phyloP scores from a whole-genome alignment of 192 early-diverging fungal genomes.

The Coemansia sp. region DNA sequence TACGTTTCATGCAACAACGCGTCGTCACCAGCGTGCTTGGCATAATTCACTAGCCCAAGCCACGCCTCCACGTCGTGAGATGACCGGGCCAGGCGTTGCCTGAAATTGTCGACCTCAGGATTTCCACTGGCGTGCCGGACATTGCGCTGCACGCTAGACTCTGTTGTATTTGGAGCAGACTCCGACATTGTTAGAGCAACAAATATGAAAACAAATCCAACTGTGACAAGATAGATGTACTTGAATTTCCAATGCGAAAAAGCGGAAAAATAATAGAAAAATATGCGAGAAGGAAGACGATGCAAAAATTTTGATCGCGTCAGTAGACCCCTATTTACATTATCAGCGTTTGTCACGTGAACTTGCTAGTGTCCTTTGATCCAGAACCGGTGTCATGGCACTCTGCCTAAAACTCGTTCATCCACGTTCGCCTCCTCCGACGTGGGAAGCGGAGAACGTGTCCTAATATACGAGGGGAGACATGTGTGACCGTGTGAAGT shows the following conservation, averaged over 20 bases:
- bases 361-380: background rate
- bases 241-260: background rate
- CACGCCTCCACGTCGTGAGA: conserved; percentile 69
- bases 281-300: background rate
- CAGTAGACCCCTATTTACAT: background rate
- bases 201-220: conserved; percentile 6
- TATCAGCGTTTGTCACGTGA: background rate
- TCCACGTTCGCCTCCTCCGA: background rate
- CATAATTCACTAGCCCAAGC: conserved; percentile 62
- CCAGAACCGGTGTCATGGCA: background rate
- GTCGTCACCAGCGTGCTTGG: conserved; percentile 58
- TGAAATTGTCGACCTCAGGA: conserved; percentile 56
- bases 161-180: conserved; percentile 4
- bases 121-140: conserved; percentile 5
- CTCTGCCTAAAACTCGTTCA: background rate
- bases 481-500: conserved; percentile 2
- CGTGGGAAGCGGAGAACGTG: background rate
- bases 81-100: conserved; percentile 55
- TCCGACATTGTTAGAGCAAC: conserved; percentile 17
- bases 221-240: background rate
- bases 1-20: conserved; percentile 63
- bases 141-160: conserved; percentile 2
- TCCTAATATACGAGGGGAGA: background rate
- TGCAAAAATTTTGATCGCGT: background rate
- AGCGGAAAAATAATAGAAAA: background rate